Evolutionary conservation across 768 basidiomycete species (phyloP), one percentile per base, ranked within the genome.

Genomic region (Hericium alpestre): DNA sequence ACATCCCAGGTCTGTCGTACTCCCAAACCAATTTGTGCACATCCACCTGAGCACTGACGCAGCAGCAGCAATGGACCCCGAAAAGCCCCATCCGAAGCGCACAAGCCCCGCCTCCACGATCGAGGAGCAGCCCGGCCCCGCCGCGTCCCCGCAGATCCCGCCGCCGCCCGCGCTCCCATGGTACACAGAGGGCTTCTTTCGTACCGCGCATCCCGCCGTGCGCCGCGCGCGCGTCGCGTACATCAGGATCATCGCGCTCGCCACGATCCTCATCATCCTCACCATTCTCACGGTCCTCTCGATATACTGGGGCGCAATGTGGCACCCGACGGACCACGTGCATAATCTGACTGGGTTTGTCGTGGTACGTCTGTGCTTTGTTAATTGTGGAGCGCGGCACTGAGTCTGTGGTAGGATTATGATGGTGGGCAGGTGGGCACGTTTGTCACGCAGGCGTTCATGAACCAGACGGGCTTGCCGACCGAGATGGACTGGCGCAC

Each of bases 221-320:
- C 16, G 64, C 32, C 47, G 52, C 1, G 68, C 71, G 16, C 72
- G 81, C 18, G 63, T 54, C 25, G 56, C 64, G 10, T 82, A 79
- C 69, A 56, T 78, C 51, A 74, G 67, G 61, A 70, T 72, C 2
- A 68, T 80, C 49, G 5, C 74, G 6, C 57, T 64, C 10, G 71
- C 73, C 16, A 65, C 70, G 2, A 59, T 71, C 12, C 54, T 67
- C 20, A 49, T 75, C 25, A 64, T 79, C 16, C 64, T 72, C 13
- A 47, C 80, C 38, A 64, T 76, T 20, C 76, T 84, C 58, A 68
- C 66, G 0, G 69, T 83, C 20, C 67, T 84, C 56, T 67, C 80
- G 2, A 82, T 85, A 49, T 84, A 78, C 65, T 85, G 82, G 81
- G 82, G 79, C 10, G 76, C 79, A 12, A 66, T 80, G 4, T 80